These are phyloP conservation scores for Aspergillus tamarii DNA, from an alignment of 2,329 filamentous ascomycete species.

Conservation along the genomic window DNA sequence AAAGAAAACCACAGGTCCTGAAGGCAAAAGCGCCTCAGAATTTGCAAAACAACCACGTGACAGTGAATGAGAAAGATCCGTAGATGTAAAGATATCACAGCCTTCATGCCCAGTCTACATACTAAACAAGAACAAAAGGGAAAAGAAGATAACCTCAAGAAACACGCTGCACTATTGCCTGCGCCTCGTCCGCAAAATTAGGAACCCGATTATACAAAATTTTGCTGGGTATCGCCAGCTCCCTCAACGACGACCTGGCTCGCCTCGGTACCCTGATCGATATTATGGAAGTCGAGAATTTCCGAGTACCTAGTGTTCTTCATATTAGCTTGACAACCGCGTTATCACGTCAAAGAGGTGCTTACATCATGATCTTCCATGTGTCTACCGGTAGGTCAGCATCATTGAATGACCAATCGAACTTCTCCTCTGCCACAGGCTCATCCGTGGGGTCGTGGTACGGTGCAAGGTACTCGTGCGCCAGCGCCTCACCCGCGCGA, in stretches of 20 bases:
- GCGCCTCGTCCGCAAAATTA: constrained; percentile 15
- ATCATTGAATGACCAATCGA: constrained; percentile 99
- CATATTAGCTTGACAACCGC: neutral
- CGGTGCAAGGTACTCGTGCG: constrained; percentile 89
- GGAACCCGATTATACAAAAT: constrained; percentile 27
- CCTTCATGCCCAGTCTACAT: constrained; percentile 26
- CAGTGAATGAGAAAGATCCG: constrained; percentile 13
- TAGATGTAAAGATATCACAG: constrained; percentile 26
- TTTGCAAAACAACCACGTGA: constrained; percentile 16
- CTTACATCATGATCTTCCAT: constrained; percentile 99
- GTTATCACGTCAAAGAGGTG: constrained; percentile 11
- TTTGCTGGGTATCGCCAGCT: constrained; percentile 26
- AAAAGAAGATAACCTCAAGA: constrained; percentile 21
- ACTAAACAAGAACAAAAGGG: constrained; percentile 15
- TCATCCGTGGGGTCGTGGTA: constrained; percentile 98
- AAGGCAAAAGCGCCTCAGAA: constrained; percentile 24
- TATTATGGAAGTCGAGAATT: constrained; percentile 97
- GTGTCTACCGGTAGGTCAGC: constrained; percentile 95
- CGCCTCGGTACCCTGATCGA: constrained; percentile 59
- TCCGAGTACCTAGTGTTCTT: constrained; percentile 79
- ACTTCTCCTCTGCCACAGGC: constrained; percentile 93
- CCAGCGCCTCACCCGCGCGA: constrained; percentile 80
- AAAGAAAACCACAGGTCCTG: neutral
- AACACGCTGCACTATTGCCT: constrained; percentile 23
- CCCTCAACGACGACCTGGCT: constrained; percentile 34